Conservation (phyloP, 257 asterid genomes). For the Mentha longifolia region DNA sequence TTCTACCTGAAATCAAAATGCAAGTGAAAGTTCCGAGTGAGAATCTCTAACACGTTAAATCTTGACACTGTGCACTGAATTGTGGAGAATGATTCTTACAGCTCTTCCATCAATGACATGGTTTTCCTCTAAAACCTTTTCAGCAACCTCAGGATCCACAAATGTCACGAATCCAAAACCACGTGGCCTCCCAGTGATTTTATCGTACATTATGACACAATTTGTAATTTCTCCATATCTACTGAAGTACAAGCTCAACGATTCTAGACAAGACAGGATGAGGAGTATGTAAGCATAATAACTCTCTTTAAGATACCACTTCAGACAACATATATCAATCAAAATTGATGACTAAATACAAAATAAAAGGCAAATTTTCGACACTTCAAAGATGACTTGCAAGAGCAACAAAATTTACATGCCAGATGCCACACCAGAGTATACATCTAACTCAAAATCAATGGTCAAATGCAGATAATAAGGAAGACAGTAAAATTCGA, state of each 20-base stretch:
- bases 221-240: constrained; percentile 86
- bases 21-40: constrained; percentile 7
- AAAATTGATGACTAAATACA: not conserved
- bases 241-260: constrained; percentile 82
- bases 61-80: not conserved
- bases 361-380: not conserved
- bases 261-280: constrained; percentile 55
- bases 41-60: constrained; percentile 4
- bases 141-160: constrained; percentile 85
- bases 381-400: not conserved
- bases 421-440: not conserved
- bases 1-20: constrained; percentile 70
- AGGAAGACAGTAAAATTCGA: too few species aligned
- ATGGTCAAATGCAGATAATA: not conserved
- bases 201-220: constrained; percentile 94
- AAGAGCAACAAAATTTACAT: not conserved
- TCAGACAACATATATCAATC: constrained; percentile 23
- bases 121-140: constrained; percentile 80
- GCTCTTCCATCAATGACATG: constrained; percentile 90
- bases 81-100: constrained; percentile 46
- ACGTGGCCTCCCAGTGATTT: constrained; percentile 86
- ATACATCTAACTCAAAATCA: not conserved
- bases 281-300: constrained; percentile 25
- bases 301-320: constrained; percentile 18
- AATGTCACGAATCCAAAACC: constrained; percentile 95